phyloP scores from a whole-genome alignment of 1,139 yeast genomes.

The Debaryomyces coudertii region DNA sequence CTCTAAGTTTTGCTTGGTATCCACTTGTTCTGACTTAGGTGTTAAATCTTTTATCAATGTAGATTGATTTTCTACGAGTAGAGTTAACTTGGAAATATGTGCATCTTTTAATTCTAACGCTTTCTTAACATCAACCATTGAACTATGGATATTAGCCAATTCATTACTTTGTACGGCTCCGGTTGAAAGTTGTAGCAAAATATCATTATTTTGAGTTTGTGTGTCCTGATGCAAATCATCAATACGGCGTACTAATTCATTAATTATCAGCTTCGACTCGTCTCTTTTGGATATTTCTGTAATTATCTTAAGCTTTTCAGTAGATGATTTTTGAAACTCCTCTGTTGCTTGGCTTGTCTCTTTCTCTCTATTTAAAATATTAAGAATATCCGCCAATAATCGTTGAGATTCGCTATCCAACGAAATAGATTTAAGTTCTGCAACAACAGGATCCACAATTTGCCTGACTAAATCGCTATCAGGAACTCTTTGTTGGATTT shows the following conservation, averaged over 20 bases:
- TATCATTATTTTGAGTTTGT: conserved; percentile 10
- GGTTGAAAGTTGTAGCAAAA: conserved; percentile 8
- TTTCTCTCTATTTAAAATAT: conserved; percentile 10
- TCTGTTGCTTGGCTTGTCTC: conserved; percentile 8
- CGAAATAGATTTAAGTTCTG: conserved; percentile 28
- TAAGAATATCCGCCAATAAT: conserved; percentile 25
- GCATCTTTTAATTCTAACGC: conserved; percentile 1
- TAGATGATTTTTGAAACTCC: neutral
- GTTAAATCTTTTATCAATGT: neutral
- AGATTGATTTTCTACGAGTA: conserved; percentile 6
- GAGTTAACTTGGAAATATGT: neutral
- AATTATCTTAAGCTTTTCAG: conserved; percentile 2
- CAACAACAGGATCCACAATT: conserved; percentile 30
- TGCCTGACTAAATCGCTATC: conserved; percentile 22
- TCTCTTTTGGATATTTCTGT: neutral
- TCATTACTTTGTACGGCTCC: conserved; percentile 9
- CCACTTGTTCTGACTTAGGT: conserved; percentile 8
- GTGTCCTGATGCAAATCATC: conserved; percentile 7
- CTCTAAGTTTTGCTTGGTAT: conserved; percentile 17
- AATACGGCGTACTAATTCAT: conserved; percentile 1
- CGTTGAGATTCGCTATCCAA: conserved; percentile 24
- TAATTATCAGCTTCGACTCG: neutral
- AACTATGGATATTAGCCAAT: neutral
- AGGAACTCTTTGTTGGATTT: conserved; percentile 16
- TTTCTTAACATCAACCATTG: conserved; percentile 1